Evolutionary conservation across 768 basidiomycete species (phyloP).

Genomic region (Boletales sp.): DNA sequence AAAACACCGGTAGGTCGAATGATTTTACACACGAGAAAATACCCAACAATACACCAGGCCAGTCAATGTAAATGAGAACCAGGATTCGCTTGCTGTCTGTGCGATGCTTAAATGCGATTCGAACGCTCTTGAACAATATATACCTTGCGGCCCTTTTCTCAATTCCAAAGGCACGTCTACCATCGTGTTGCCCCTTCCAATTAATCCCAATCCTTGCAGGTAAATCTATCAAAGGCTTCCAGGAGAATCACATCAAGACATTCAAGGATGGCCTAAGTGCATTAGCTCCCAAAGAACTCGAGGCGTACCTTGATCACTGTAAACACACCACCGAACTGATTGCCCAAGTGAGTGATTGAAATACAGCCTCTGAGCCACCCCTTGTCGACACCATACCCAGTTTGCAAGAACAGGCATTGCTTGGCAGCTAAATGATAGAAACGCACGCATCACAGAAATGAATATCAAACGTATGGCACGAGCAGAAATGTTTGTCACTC

Average conservation of each 20-base stretch:
- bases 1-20: constrained; percentile 22
- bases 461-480: constrained; percentile 23
- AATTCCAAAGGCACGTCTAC: constrained; percentile 17
- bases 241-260: constrained; percentile 12
- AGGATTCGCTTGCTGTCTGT: constrained; percentile 7
- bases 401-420: constrained; percentile 24
- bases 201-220: constrained; percentile 13
- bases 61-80: constrained; percentile 11
- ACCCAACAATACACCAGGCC: constrained; percentile 10
- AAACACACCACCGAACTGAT: constrained; percentile 6
- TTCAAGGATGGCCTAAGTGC: constrained; percentile 13
- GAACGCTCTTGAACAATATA: constrained; percentile 16
- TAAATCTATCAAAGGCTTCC: constrained; percentile 20
- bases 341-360: constrained; percentile 9
- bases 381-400: constrained; percentile 14
- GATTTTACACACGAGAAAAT: not conserved
- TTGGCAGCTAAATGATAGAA: constrained; percentile 23
- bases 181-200: not conserved
- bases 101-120: constrained; percentile 7
- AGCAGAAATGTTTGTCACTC: constrained; percentile 23
- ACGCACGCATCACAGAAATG: constrained; percentile 15
- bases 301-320: constrained; percentile 16
- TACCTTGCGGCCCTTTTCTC: constrained; percentile 26
- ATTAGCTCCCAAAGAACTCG: constrained; percentile 13
- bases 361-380: not conserved